phyloP scores from a whole-genome alignment of 805 yeast genomes.

The Dipodascopsis uninucleata region DNA sequence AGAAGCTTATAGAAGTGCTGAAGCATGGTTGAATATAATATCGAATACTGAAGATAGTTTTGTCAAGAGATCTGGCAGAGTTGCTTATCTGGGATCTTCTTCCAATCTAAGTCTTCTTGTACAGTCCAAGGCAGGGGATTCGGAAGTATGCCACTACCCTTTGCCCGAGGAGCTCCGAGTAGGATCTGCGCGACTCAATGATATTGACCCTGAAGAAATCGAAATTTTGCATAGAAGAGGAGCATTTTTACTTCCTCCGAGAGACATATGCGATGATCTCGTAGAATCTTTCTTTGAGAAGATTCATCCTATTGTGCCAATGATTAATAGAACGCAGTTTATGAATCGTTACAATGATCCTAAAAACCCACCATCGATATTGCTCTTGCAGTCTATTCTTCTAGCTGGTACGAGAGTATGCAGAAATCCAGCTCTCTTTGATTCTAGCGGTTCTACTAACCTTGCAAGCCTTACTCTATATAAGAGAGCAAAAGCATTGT shows the following conservation, averaged over 20 bases:
- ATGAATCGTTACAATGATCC: constrained; percentile 54
- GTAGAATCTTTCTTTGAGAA: constrained; percentile 59
- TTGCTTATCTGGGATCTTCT: constrained; percentile 53
- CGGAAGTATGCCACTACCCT: constrained; percentile 44
- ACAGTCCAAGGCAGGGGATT: constrained; percentile 42
- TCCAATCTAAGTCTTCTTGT: constrained; percentile 49
- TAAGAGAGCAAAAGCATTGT: constrained; percentile 69
- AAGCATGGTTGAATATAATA: constrained; percentile 37
- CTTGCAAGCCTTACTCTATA: constrained; percentile 58
- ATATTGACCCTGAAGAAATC: constrained; percentile 56
- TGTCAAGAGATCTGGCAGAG: constrained; percentile 29
- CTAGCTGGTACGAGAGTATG: constrained; percentile 66
- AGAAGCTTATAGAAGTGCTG: constrained; percentile 27
- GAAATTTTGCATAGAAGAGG: constrained; percentile 48
- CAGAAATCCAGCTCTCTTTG: constrained; percentile 50
- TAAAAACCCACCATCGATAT: constrained; percentile 55
- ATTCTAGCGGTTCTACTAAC: constrained; percentile 45
- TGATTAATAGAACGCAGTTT: constrained; percentile 60
- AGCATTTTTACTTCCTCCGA: constrained; percentile 65
- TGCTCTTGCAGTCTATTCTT: constrained; percentile 64
- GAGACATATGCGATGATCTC: constrained; percentile 55
- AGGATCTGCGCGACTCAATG: constrained; percentile 33
- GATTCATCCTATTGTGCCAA: constrained; percentile 67
- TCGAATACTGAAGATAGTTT: constrained; percentile 35
- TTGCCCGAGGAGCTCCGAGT: constrained; percentile 31